Evolutionary conservation across 2,329 filamentous ascomycete species (phyloP).

Genomic region (Fusarium sp.): DNA sequence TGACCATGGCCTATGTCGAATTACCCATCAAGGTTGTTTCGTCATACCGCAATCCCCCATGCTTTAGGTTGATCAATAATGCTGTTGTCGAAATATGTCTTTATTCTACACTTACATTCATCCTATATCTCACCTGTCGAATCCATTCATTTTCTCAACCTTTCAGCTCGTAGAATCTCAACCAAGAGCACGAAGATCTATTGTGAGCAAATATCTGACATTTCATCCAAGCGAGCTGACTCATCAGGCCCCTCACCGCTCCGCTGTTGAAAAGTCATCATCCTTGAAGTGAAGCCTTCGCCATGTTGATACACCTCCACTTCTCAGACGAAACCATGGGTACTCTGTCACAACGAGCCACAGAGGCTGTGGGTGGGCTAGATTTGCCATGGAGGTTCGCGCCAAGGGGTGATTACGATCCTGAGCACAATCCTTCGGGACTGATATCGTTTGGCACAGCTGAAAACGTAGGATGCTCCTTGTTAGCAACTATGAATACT

Average conservation of each 20-base stretch:
- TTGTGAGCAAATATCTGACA: constrained; percentile 5
- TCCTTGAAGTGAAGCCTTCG: constrained; percentile 1
- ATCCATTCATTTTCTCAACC: neutral
- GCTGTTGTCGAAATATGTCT: neutral
- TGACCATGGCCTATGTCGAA: neutral
- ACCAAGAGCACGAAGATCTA: neutral
- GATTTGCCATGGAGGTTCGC: constrained; percentile 51
- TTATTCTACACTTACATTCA: neutral
- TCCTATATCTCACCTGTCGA: neutral
- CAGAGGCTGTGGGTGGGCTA: constrained; percentile 39
- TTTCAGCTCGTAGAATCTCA: neutral
- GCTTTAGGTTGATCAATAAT: no score
- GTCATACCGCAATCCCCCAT: neutral
- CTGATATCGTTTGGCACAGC: constrained; percentile 61
- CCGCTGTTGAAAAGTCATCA: neutral
- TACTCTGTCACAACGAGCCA: constrained; percentile 42
- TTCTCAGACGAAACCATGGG: constrained; percentile 13
- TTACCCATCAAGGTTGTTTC: constrained; percentile 18
- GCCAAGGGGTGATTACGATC: constrained; percentile 51
- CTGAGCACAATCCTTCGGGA: constrained; percentile 53
- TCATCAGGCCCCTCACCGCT: constrained; percentile 29
- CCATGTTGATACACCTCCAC: constrained; percentile 30
- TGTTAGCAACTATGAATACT: neutral
- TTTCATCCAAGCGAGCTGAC: constrained; percentile 11
- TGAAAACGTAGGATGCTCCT: constrained; percentile 53